A percentile compares a stretch with the other conserved stretches of the same genome.
These are phyloP conservation scores for Cadophora gregata DNA, from an alignment of 2,329 filamentous ascomycete species.

Conservation along the genomic window DNA sequence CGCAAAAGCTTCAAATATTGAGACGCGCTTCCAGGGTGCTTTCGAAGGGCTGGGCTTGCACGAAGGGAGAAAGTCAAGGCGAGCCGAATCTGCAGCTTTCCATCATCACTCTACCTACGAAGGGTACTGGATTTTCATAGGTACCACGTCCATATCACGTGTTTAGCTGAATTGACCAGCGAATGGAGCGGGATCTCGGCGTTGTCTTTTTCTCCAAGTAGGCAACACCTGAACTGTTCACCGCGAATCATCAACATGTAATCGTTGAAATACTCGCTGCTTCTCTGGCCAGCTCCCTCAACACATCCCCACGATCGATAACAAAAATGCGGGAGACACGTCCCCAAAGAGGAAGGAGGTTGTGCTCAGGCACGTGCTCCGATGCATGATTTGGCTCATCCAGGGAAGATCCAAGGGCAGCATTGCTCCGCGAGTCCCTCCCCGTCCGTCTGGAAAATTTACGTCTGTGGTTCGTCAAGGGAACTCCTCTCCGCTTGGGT, in stretches of 20 bases:
- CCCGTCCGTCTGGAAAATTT: neutral
- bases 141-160: neutral
- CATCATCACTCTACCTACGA: no score
- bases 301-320: neutral
- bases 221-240: neutral
- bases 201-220: neutral
- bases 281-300: neutral
- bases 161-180: neutral
- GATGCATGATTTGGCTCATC: slow-evolving; percentile 9
- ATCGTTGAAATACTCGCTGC: slow-evolving; percentile 2
- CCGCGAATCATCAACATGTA: neutral
- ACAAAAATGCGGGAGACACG: neutral
- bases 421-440: neutral
- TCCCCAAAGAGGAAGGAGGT: slow-evolving; percentile 10
- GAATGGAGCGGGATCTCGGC: neutral
- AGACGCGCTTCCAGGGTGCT: no score
- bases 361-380: slow-evolving; percentile 11
- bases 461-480: neutral
- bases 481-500: neutral
- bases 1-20: no score
- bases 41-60: no score
- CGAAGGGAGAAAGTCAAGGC: no score
- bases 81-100: no score
- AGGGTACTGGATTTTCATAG: no score
- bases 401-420: neutral